A percentile compares a stretch with the other conserved stretches of the same genome.
Conservation (phyloP, 2,329 filamentous ascomycete species). For the Colletotrichum destructivum region DNA sequence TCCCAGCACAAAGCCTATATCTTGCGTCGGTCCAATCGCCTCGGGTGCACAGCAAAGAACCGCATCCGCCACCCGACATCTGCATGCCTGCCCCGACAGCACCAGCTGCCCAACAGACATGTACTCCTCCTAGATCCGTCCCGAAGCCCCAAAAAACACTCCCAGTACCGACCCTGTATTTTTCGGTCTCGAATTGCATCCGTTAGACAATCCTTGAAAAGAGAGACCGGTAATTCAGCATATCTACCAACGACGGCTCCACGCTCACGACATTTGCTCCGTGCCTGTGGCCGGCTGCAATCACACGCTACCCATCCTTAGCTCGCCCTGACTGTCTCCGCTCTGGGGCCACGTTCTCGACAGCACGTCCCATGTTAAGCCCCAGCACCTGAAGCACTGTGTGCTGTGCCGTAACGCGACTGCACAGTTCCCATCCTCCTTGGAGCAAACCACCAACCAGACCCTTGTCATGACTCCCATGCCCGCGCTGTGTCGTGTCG, state of each 20-base stretch:
- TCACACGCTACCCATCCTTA: slow-evolving; percentile 39
- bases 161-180: slow-evolving; percentile 26
- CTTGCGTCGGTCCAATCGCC: slow-evolving; percentile 18
- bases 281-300: slow-evolving; percentile 35
- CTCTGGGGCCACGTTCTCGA: slow-evolving; percentile 41
- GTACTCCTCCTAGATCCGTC: slow-evolving; percentile 34
- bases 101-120: slow-evolving; percentile 29
- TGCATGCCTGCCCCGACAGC: slow-evolving; percentile 35
- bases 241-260: slow-evolving; percentile 25
- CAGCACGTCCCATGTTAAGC: slow-evolving; percentile 39
- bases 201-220: slow-evolving; percentile 35
- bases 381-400: slow-evolving; percentile 35
- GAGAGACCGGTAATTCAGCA: slow-evolving; percentile 24
- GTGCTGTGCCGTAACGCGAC: slow-evolving; percentile 39
- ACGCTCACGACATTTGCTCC: slow-evolving; percentile 40
- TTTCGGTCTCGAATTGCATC: slow-evolving; percentile 34
- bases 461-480: slow-evolving; percentile 30
- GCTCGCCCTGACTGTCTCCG: slow-evolving; percentile 31
- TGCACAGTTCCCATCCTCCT: slow-evolving; percentile 30
- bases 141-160: slow-evolving; percentile 31
- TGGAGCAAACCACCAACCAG: slow-evolving; percentile 32
- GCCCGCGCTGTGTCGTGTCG: slow-evolving; percentile 37
- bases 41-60: slow-evolving; percentile 19
- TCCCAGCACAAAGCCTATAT: slow-evolving; percentile 9
- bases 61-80: slow-evolving; percentile 20